Evolutionary conservation across 345 rosid genomes (phyloP), one percentile per base, ranked within the genome.

Genomic region (Citrus mangshanensis): DNA sequence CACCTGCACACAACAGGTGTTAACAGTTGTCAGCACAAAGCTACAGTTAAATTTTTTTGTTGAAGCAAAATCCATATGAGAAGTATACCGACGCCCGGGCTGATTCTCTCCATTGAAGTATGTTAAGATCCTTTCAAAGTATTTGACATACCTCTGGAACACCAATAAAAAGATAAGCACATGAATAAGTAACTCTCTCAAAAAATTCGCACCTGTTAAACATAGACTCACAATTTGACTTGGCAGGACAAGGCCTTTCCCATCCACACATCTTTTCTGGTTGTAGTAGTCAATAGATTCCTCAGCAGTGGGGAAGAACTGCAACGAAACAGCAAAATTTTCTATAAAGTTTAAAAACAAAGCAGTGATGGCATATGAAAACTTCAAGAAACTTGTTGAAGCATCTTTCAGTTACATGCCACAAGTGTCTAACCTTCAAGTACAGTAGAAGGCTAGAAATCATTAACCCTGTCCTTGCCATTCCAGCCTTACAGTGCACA

Each of bases 301-400:
- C 85, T 93, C 97, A 1, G 97, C 95, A 40, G 97, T 91, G n/a
- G 97, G 97, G 74, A 93, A 93, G 84, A 93, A 93, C 97, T 93
- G 87, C 63, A 84, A 62, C 81, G 12, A 68, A 54, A 82, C n/a
- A 63, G 62, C 54, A 75, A 60, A 58, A 32, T 62, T 22, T 14
- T 68, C 18, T 24, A 79, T 32, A 76, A n/a, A n/a, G 38, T 9
- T 46, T 18, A 65, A 68, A 40, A 78, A 42, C 35, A 34, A 77
- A 62, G 80, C 60, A 65, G 42, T 32, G 67, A 78, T 72, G 65
- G 35, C 67, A 74, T 56, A 9, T 28, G 75, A 51, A 42, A 49
- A 75, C 49, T 72, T 76, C 80, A 70, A 14, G 38, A 63, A 77
- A 35, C 58, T 72, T n/a, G 49, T 38, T 73, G 22, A 49, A 68